Evolutionary conservation across 768 basidiomycete species (phyloP).

Genomic region (Cystofilobasidium macerans): DNA sequence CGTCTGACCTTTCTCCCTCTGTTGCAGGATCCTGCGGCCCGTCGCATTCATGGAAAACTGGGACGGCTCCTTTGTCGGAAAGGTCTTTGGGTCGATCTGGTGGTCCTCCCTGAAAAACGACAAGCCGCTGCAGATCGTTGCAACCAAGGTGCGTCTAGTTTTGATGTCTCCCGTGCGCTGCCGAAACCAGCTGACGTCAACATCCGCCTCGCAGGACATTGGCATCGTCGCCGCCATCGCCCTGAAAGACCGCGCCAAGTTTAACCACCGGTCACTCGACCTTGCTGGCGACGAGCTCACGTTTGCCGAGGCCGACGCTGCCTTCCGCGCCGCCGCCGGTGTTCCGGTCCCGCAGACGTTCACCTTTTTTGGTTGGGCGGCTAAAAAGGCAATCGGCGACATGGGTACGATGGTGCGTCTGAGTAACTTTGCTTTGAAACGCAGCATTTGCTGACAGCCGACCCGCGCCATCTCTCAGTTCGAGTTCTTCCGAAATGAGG

Average conservation of each 20-base stretch:
- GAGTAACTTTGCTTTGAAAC: neutral
- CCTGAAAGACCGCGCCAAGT: neutral
- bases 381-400: neutral
- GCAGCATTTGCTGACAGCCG: neutral
- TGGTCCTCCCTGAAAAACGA: neutral
- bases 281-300: constrained; percentile 2
- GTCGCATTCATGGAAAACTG: neutral
- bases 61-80: neutral
- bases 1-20: neutral
- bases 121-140: neutral
- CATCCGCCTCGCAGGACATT: neutral
- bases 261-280: neutral
- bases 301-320: neutral
- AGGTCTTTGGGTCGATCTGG: neutral
- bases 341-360: neutral
- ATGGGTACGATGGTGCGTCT: neutral
- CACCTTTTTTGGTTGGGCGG: neutral
- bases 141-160: constrained; percentile 1
- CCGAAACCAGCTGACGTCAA: neutral
- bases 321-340: neutral
- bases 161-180: too few species aligned
- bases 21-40: neutral
- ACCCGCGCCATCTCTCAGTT: neutral
- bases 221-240: neutral
- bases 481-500: neutral